A percentile compares a stretch with the other conserved stretches of the same genome.
phyloP scores from a whole-genome alignment of 352 stramenopile species.

The Halophytophthora batemanensis region DNA sequence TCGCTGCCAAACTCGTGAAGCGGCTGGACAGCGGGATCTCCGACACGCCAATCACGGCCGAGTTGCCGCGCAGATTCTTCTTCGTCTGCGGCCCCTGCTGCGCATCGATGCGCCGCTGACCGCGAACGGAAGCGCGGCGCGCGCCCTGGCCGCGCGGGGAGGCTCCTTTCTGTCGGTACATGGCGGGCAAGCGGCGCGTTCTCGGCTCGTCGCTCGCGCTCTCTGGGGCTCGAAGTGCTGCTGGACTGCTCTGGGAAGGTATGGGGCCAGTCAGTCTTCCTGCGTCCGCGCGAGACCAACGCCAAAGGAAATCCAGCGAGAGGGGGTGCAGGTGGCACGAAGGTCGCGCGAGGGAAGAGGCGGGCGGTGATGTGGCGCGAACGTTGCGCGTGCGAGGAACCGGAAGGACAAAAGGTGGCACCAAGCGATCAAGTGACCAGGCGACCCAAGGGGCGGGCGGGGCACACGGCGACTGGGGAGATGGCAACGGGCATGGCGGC shows the following conservation, averaged over 20 bases:
- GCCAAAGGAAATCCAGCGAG: background rate
- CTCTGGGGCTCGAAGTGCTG: background rate
- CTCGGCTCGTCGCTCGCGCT: constrained; percentile 5
- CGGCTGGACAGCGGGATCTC: constrained; percentile 67
- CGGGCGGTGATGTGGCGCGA: background rate
- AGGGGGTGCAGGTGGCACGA: constrained; percentile 19
- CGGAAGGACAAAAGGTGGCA: no score
- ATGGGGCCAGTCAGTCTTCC: background rate
- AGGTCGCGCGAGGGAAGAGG: constrained; percentile 6
- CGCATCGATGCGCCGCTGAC: constrained; percentile 56
- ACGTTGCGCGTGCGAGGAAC: no score
- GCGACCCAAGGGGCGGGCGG: background rate
- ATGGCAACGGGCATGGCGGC: constrained; percentile 17
- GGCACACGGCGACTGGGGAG: background rate
- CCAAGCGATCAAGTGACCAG: background rate
- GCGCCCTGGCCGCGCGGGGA: constrained; percentile 9
- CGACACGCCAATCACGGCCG: constrained; percentile 62
- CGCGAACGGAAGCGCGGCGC: constrained; percentile 48
- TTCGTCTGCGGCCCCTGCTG: constrained; percentile 26
- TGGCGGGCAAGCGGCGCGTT: constrained; percentile 5
- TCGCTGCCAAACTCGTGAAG: constrained; percentile 65
- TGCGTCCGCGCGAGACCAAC: background rate
- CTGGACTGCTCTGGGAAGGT: background rate
- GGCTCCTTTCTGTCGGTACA: constrained; percentile 28
- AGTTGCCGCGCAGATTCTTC: constrained; percentile 24